Base-by-base conservation (phyloP, 2,329 filamentous ascomycete species). In the Penicillium glabrum region DNA sequence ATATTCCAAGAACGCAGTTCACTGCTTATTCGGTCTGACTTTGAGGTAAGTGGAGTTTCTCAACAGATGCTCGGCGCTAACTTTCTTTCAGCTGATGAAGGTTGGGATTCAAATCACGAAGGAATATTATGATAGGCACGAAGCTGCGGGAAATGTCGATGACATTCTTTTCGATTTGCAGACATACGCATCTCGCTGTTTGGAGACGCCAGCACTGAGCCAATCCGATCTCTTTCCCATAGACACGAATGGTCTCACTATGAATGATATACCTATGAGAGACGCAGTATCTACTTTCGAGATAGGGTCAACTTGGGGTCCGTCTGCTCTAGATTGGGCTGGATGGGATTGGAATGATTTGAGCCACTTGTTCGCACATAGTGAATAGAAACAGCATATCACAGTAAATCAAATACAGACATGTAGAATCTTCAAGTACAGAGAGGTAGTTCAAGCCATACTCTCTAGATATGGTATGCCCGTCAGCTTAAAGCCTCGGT, bases 391-490 rank as follows among this genome's bases (percentile, higher is more conserved):
- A 27, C 9, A 27, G 8, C 8, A 27, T 24, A 23, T 45, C 14
- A 7, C 6, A 23, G 14, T 7, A 24, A 19, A 19, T n/a, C 2
- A 14, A 35, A 21, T 23, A 35, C 10, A 23, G 35, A 48, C 1
- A 48, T 13, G 5, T n/a, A 14, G 5, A 37, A 21, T 35, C 10
- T 8, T 13, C 2, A 27, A 16, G n/a, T 5, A 41, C 26, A n/a
- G 8, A 13, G 37, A 2, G 11, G 5, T 44, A 7, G 19, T 19
- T 54, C 33, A 53, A 26, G 51, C 54, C 57, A 56, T 59, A 2
- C 50, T 46, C 54, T 56, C 46, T 45, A 74, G 75, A 56, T 81
- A 82, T 13, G 79, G 78, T 59, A 81, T 79, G 3, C 79, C 79
- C 1, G 79, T 81, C 53, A 81, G 62, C 60, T 74, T 78, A 58